A percentile compares a stretch with the other conserved stretches of the same genome.
phyloP scores from a whole-genome alignment of 179 eudicot species.

The Beta macrorhiza region DNA sequence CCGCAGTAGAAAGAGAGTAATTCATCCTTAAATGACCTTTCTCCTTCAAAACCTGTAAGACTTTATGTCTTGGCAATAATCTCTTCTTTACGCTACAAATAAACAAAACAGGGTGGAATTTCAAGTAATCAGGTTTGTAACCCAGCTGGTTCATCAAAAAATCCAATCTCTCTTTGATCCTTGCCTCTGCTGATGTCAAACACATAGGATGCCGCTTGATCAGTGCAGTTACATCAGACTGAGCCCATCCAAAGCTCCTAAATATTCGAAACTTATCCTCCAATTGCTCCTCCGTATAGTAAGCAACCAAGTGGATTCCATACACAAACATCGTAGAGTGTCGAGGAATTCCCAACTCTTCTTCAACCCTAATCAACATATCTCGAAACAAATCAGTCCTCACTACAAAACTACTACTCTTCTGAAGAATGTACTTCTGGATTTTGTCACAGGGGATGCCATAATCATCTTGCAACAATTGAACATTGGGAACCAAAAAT shows the following conservation, averaged over 20 bases:
- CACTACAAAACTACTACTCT: too few species aligned
- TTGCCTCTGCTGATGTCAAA: background rate
- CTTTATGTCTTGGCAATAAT: constrained; percentile 1
- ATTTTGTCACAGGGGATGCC: background rate
- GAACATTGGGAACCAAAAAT: constrained; percentile 22
- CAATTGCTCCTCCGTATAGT: background rate
- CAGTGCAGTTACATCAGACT: background rate
- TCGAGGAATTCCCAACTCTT: background rate
- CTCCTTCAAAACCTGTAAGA: constrained; percentile 8
- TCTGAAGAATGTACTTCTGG: background rate
- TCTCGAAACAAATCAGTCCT: background rate
- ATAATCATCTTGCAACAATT: constrained; percentile 11
- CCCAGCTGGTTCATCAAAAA: background rate
- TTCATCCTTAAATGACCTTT: background rate
- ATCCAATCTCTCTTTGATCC: background rate
- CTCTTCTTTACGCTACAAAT: constrained; percentile 16
- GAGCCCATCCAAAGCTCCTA: constrained; percentile 14
- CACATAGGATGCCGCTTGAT: background rate
- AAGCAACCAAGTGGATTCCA: background rate
- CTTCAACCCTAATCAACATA: background rate
- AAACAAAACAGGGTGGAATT: background rate
- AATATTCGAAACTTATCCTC: background rate
- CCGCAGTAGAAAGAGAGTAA: background rate
- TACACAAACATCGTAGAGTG: background rate
- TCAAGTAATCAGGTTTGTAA: background rate